Conservation (phyloP, 2,329 filamentous ascomycete genomes). For the Dothistroma septosporum region DNA sequence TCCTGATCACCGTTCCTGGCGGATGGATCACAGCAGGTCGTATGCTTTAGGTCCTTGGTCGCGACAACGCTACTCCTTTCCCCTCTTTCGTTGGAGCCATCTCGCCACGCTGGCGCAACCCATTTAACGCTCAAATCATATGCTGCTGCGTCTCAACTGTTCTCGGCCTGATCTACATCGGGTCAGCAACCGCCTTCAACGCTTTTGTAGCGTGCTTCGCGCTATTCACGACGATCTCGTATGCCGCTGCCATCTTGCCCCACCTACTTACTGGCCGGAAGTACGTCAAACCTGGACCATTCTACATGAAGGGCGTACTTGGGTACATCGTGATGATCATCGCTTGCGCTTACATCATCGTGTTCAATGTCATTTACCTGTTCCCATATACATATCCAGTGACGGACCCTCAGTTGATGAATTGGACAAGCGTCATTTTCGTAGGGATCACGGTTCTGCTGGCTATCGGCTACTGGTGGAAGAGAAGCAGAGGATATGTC, state of each 20-base stretch:
- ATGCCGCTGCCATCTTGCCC: constrained; percentile 59
- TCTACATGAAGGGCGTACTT: constrained; percentile 49
- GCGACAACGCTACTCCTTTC: constrained; percentile 55
- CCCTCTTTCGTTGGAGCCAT: constrained; percentile 48
- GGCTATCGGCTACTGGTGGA: constrained; percentile 43
- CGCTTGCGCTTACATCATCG: constrained; percentile 55
- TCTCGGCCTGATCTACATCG: constrained; percentile 62
- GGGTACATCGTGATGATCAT: constrained; percentile 52
- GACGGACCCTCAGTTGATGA: constrained; percentile 45
- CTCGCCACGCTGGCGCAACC: constrained; percentile 45
- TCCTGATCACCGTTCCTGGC: constrained; percentile 51
- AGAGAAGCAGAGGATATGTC: constrained; percentile 37
- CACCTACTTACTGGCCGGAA: constrained; percentile 39
- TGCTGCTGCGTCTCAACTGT: constrained; percentile 51
- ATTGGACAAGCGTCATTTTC: constrained; percentile 52
- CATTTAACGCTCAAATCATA: constrained; percentile 54
- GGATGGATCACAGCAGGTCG: constrained; percentile 59
- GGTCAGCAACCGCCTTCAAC: constrained; percentile 62
- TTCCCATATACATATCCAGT: constrained; percentile 51
- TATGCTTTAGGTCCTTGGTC: constrained; percentile 59
- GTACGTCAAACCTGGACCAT: constrained; percentile 55
- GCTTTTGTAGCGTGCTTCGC: constrained; percentile 60
- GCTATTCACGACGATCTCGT: constrained; percentile 54
- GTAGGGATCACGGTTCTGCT: constrained; percentile 51
- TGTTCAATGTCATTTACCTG: constrained; percentile 62